Base-by-base conservation (phyloP, 2,329 filamentous ascomycete genomes). In the Fusarium albidum region DNA sequence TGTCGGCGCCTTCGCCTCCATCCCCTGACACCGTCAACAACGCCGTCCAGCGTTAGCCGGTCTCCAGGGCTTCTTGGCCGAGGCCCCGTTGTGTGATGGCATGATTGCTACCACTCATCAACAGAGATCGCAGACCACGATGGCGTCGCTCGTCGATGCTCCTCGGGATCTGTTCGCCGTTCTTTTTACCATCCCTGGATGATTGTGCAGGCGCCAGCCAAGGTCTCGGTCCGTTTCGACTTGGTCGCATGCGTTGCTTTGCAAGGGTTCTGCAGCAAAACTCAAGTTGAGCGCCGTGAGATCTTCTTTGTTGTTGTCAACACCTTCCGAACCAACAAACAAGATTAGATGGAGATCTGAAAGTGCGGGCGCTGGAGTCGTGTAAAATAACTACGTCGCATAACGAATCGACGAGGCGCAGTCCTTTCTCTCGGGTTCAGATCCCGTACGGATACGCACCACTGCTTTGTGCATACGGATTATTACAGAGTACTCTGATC, bases 211-310 rank as follows among this genome's bases (percentile, higher is more conserved):
- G 39, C 43, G 52, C 49, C 52, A 35, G 43, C 25, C 49, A 37
- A 44, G 40, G 46, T 58, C 60, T 66, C 63, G 58, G 61, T 61
- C 49, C 57, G 56, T 51, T 54, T 66, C 37, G 52, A 60, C 49
- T 50, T 47, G 43, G 46, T 49, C 43, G 43, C 45, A 50, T 49
- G 53, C 58, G 63, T 52, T 28, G 33, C 42, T 41, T 44, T 41
- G 42, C 57, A 40, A 41, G 28, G 29, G 11, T 25, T 35, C 17
- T 42, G 53, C 43, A 51, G 35, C 49, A 21, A 40, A 45, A 51
- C 13, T 29, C 35, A 39, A 46, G 49, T 48, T 44, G 28, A 28
- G 52, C 21, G 14, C 28, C 29, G 29, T 37, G 44, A 47, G 44
- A 47, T 47, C 44, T 39, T 47, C 13, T 25, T 26, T 39, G 15